phyloP scores from a whole-genome alignment of 1,139 yeast genomes.

The Pneumocystis canis region DNA sequence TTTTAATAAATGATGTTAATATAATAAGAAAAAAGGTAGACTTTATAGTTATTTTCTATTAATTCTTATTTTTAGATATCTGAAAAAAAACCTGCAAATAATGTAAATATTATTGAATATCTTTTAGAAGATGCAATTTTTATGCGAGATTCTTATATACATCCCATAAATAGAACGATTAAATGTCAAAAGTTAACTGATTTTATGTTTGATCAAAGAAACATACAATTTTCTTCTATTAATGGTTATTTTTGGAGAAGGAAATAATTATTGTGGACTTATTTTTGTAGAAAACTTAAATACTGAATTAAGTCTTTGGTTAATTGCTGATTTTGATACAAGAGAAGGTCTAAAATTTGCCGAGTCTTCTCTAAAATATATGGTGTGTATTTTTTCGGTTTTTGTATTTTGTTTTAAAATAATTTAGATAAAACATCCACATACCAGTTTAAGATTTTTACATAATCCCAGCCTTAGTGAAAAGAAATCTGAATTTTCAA shows the following conservation, averaged over 20 bases:
- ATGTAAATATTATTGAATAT: conserved; percentile 17
- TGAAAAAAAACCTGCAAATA: conserved; percentile 15
- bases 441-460: conserved; percentile 27
- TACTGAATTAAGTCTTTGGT: conserved; percentile 31
- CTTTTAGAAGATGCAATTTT: conserved; percentile 12
- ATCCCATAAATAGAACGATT: conserved; percentile 17
- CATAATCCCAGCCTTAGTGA: conserved; percentile 15
- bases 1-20: not conserved
- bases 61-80: conserved; percentile 9
- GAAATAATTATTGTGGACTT: not conserved
- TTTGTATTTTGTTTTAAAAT: not conserved
- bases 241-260: not conserved
- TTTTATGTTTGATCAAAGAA: not conserved
- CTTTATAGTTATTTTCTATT: not conserved
- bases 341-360: conserved; percentile 31
- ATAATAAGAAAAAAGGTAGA: not conserved
- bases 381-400: not conserved
- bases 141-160: conserved; percentile 11
- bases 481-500: not conserved
- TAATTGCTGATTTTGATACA: conserved; percentile 41
- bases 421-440: conserved; percentile 18
- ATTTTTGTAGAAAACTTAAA: conserved; percentile 8
- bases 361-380: conserved; percentile 25
- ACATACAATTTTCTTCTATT: conserved; percentile 5
- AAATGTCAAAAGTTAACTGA: conserved; percentile 9